phyloP scores from a whole-genome alignment of 2,329 filamentous ascomycete species.

The Epichloe uncinata region DNA sequence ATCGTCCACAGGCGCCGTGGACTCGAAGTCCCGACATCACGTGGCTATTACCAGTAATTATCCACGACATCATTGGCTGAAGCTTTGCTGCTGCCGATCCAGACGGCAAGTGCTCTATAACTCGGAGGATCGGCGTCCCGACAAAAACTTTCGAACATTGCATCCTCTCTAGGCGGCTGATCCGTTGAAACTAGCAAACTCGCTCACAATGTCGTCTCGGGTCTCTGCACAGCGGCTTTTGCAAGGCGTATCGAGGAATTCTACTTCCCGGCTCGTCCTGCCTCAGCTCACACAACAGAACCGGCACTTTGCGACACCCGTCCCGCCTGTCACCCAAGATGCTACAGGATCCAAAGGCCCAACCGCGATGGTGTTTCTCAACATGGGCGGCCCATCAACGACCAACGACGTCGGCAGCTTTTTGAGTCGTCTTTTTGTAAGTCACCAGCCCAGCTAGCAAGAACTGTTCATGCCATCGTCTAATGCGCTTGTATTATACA shows the following conservation, averaged over 20 bases:
- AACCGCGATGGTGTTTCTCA: constrained; percentile 97
- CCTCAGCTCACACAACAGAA: constrained; percentile 18
- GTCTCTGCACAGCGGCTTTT: constrained; percentile 18
- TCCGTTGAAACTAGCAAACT: neutral
- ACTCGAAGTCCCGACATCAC: constrained; percentile 11
- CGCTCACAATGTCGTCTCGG: constrained; percentile 18
- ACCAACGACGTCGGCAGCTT: constrained; percentile 82
- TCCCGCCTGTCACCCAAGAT: constrained; percentile 71
- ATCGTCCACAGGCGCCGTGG: neutral
- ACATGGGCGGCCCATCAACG: constrained; percentile 93
- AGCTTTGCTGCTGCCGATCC: neutral
- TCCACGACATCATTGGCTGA: constrained; percentile 15
- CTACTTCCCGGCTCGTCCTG: constrained; percentile 15
- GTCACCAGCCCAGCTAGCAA: constrained; percentile 17
- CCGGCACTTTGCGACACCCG: constrained; percentile 27
- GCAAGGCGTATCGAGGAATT: constrained; percentile 13
- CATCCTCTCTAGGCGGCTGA: neutral
- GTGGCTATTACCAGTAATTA: constrained; percentile 13
- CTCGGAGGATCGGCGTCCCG: constrained; percentile 1
- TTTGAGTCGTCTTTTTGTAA: constrained; percentile 79
- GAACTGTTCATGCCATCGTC: neutral
- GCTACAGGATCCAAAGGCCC: constrained; percentile 58
- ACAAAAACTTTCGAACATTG: neutral
- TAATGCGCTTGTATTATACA: constrained; percentile 21
- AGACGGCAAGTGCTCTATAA: neutral